phyloP scores from a whole-genome alignment of 1,284 basidiomycete species.

The Serendipita sp. region DNA sequence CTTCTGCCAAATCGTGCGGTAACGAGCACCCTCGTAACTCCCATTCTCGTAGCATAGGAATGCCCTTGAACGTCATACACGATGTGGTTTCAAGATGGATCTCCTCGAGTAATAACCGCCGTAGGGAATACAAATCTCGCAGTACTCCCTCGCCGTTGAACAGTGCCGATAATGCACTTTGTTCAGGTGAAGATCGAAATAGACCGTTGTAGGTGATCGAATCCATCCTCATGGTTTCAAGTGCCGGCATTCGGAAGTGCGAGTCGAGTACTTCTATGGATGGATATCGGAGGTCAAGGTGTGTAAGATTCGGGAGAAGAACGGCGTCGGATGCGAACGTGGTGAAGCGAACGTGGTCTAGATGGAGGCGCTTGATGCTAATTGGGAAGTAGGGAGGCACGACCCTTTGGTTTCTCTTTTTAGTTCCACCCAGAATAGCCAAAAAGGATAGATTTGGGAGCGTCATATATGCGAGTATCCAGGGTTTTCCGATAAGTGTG shows the following conservation, averaged over 20 bases:
- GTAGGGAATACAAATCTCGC: neutral
- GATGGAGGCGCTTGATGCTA: neutral
- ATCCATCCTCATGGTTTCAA: conserved; percentile 5
- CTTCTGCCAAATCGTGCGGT: conserved; percentile 1
- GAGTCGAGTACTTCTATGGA: neutral
- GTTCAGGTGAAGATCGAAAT: neutral
- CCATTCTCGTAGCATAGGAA: neutral
- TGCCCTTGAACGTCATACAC: neutral
- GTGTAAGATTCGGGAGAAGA: neutral
- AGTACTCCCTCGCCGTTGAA: conserved; percentile 4
- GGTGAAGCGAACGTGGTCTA: neutral
- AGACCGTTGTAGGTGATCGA: conserved; percentile 2
- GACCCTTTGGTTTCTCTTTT: neutral
- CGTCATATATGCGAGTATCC: conserved; percentile 1
- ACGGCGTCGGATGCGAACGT: neutral
- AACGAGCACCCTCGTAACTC: conserved; percentile 5
- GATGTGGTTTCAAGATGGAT: neutral
- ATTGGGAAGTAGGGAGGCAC: neutral
- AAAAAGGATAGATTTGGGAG: neutral
- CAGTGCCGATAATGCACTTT: neutral
- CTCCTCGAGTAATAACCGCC: neutral
- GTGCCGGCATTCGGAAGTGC: conserved; percentile 1
- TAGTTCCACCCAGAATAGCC: neutral
- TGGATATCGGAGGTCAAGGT: conserved; percentile 5
- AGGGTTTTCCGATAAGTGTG: neutral